These are phyloP conservation scores for Calonectria ilicicola DNA, from an alignment of 2,329 filamentous ascomycete species.

Conservation along the genomic window DNA sequence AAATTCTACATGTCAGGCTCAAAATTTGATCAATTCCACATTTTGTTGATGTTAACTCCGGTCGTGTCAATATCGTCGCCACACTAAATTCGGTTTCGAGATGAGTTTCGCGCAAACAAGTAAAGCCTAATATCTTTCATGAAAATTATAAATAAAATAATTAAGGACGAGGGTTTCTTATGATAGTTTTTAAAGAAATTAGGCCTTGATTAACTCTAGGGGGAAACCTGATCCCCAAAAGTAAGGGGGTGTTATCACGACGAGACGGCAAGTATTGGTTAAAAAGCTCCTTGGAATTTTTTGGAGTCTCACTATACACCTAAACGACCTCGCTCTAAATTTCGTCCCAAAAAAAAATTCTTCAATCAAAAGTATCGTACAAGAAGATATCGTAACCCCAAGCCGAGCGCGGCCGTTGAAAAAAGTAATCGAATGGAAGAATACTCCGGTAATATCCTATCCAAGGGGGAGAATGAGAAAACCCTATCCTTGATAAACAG, in stretches of 20 bases:
- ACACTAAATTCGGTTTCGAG: too few relatives aligned
- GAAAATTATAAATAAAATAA: too few relatives aligned
- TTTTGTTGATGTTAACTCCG: background rate
- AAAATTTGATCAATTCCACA: constrained; percentile 21
- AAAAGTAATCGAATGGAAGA: background rate
- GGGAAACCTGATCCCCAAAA: too few relatives aligned
- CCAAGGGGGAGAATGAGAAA: constrained; percentile 12
- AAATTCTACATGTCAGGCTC: constrained; percentile 6
- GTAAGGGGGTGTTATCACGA: too few relatives aligned
- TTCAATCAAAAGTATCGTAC: constrained; percentile 20
- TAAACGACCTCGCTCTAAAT: constrained; percentile 19
- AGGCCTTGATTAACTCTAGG: too few relatives aligned
- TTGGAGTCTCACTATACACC: constrained; percentile 1
- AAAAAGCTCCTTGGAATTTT: too few relatives aligned
- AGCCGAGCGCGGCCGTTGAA: background rate
- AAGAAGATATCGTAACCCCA: constrained; percentile 6
- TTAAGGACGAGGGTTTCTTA: too few relatives aligned
- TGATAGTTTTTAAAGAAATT: too few relatives aligned
- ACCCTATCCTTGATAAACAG: background rate
- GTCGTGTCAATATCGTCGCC: too few relatives aligned
- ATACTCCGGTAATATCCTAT: background rate
- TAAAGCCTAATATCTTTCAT: too few relatives aligned
- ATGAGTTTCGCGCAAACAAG: too few relatives aligned
- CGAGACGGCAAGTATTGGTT: too few relatives aligned
- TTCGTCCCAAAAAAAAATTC: background rate